Evolutionary conservation across 2,329 filamentous ascomycete genomes (phyloP), one percentile per base, ranked within the genome.

Genomic region (Diaporthe sp.): DNA sequence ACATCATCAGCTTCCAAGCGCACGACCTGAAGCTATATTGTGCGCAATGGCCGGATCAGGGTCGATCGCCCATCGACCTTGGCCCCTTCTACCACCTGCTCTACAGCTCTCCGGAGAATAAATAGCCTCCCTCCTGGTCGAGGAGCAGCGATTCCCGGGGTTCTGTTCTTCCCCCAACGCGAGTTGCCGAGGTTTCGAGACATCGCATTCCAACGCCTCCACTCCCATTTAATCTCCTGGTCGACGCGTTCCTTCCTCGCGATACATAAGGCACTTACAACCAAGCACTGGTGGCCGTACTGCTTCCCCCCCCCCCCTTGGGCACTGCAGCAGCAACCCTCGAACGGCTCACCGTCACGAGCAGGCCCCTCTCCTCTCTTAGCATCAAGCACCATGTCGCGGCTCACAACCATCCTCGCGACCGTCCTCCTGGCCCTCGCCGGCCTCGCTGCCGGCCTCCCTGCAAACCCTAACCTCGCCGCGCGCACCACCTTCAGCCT

Each of bases 151-250:
- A 25, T 31, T 53, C 22, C 22, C 25, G 19, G 25, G 55, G 57
- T 13, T 39, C 57, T 59, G 17, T 31, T 17, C n/a, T 34, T 19
- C 25, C 22, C 39, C 8, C n/a, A 46, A 65, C 59, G 13, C 42
- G 61, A 28, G 65, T 69, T 55, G 65, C 65, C 65, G 65, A 42
- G 65, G 49, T 28, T 55, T 69, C 65, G n/a, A 69, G 65, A 69
- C 65, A 69, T n/a, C 34, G 15, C 65, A 69, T 69, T 69, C 65
- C 65, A 69, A 49, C 65, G 65, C 65, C 65, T 39, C 65, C n/a
- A 34, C 34, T 15, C 31, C 65, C 46, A 42, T 69, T 55, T 22
- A 34, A 28, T 55, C 46, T 55, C 46, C 34, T 6, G 49, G 12
- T 69, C 65, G 49, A 69, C 46, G 65, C 65, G 65, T 69, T 34